Percentiles rank a stretch among this genome's conserved stretches.
Conservation (phyloP, 768 basidiomycete species). For the Panaeolus papilionaceus region DNA sequence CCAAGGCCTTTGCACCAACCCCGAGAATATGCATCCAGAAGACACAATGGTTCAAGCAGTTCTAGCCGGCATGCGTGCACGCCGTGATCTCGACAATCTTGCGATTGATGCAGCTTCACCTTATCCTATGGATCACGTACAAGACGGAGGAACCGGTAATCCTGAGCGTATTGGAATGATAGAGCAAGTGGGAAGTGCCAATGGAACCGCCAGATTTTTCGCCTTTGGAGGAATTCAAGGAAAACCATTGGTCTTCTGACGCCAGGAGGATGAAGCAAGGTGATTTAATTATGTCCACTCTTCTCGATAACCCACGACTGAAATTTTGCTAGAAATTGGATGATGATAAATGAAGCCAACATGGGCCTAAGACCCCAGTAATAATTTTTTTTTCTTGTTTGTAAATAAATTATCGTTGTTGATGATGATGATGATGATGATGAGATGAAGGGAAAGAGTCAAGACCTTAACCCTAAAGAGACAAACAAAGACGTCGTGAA, state of each 20-base stretch:
- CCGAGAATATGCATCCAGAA: neutral
- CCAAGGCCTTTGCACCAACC: constrained; percentile 6
- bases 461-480: constrained; percentile 38
- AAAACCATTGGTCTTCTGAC: constrained; percentile 7
- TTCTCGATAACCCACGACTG: neutral
- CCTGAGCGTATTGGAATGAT: constrained; percentile 31
- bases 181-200: constrained; percentile 32
- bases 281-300: neutral
- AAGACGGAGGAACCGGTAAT: constrained; percentile 25
- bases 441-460: neutral
- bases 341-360: neutral
- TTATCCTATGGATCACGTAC: constrained; percentile 18
- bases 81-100: constrained; percentile 7
- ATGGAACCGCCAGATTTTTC: constrained; percentile 26
- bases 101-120: constrained; percentile 22
- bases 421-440: neutral
- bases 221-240: constrained; percentile 26
- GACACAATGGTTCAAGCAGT: constrained; percentile 8
- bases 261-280: constrained; percentile 9
- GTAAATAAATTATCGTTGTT: neutral
- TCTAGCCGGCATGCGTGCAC: neutral
- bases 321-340: constrained; percentile 3
- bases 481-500: constrained; percentile 37
- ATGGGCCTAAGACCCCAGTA: neutral
- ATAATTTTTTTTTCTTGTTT: neutral